Evolutionary conservation across 2,329 filamentous ascomycete species (phyloP).

Genomic region (Tolypocladium tropicale): DNA sequence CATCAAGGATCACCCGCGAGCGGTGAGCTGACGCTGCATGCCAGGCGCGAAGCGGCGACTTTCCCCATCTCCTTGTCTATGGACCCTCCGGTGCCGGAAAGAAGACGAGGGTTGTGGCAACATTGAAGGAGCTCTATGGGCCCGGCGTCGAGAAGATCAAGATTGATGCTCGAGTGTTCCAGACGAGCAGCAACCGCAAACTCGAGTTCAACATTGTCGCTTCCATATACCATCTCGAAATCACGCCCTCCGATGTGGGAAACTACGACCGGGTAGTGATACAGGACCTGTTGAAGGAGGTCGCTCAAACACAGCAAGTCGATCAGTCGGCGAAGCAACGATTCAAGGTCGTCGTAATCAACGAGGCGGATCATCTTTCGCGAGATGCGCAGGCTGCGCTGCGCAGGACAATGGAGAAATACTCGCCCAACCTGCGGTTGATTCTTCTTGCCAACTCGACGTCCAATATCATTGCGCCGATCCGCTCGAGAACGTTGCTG

Average conservation of each 20-base stretch:
- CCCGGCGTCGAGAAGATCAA: constrained; percentile 99
- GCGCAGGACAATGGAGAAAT: constrained; percentile 97
- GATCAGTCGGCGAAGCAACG: constrained; percentile 80
- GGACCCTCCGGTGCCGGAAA: constrained; percentile 95
- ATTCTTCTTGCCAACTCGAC: constrained; percentile 94
- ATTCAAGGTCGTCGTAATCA: constrained; percentile 99
- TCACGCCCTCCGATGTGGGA: constrained; percentile 93
- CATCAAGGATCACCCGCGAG: neutral
- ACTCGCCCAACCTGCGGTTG: constrained; percentile 85
- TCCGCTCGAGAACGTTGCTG: constrained; percentile 81
- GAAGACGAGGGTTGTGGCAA: constrained; percentile 93
- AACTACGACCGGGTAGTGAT: constrained; percentile 94
- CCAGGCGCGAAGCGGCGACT: constrained; percentile 92
- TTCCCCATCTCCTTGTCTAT: constrained; percentile 94
- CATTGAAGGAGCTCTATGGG: constrained; percentile 88
- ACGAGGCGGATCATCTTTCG: constrained; percentile 90
- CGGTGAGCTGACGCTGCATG: constrained; percentile 1
- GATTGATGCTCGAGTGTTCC: constrained; percentile 94
- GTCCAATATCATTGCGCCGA: constrained; percentile 98
- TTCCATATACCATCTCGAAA: constrained; percentile 95
- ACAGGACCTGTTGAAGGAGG: constrained; percentile 92
- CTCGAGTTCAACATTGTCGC: constrained; percentile 98
- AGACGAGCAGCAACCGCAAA: constrained; percentile 91
- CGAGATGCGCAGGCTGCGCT: constrained; percentile 92
- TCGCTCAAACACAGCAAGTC: constrained; percentile 98